Evolutionary conservation across 768 basidiomycete species (phyloP), one percentile per base, ranked within the genome.

Genomic region (Sarcodon sp.): DNA sequence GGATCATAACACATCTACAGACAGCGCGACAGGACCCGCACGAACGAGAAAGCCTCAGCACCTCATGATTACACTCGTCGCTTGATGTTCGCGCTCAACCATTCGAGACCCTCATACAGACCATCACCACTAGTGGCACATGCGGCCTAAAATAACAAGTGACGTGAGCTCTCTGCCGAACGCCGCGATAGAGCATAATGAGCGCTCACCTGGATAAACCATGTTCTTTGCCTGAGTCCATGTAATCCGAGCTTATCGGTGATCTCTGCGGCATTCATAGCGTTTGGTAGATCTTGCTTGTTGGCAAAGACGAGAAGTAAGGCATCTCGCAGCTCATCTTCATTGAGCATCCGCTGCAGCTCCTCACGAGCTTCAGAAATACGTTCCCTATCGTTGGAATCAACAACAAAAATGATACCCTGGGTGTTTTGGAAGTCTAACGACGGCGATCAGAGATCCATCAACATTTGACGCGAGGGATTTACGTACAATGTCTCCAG

Each of bases 371-470:
- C 96, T 71, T 99, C 96, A 35, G 89, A 85, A 54, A 99, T 87
- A 86, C 96, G 96, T 69, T 99, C 96, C 69, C 96, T 75, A 72
- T 99, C 96, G 68, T 99, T 98, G 47, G 96, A 99, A 66, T 99
- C 96, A 51, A 98, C 93, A 45, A 99, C 96, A 66, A 98, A 98
- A 63, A 99, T 98, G 71, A 99, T 97, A 55, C 94, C 96, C 71
- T 99, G 94, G 31, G 96, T 99, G 76, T 98, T 98, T 71, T 98
- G 94, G 92, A 96, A 99, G 75, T 99, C 96, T 99, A 61, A 15
- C 52, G 46, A 47, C 27, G 47, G 46, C 45, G 50, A 45, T 7
- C 35, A 33, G 21, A 27, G 21, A 33, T 13, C 59, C 44, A 57
- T 51, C 7, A 41, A 49, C 50, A 43, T 38, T 18, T 33, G 45